phyloP scores from a whole-genome alignment of 768 basidiomycete genomes.

The Gelatoporia subvermispora region DNA sequence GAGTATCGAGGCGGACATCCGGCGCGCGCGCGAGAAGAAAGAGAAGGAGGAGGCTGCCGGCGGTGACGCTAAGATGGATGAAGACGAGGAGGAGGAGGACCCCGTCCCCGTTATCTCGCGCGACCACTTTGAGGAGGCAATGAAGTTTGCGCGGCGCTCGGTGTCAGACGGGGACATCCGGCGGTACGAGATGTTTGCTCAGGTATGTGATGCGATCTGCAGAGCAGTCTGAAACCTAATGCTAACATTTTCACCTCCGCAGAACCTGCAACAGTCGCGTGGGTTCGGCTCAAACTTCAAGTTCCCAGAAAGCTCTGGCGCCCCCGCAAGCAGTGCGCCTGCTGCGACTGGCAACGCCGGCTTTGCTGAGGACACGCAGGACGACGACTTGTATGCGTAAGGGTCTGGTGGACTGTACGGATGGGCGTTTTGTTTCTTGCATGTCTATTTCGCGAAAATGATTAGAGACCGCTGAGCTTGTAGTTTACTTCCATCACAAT shows the following conservation, averaged over 20 bases:
- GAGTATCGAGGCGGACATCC: conserved; percentile 90
- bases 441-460: conserved; percentile 9
- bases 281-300: conserved; percentile 95
- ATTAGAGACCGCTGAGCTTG: conserved; percentile 12
- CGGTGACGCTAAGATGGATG: conserved; percentile 68
- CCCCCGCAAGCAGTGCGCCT: conserved; percentile 26
- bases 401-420: background rate
- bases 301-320: conserved; percentile 77
- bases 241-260: background rate
- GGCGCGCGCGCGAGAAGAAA: conserved; percentile 68
- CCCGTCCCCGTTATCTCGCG: conserved; percentile 86
- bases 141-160: conserved; percentile 95
- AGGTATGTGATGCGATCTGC: conserved; percentile 41
- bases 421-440: background rate
- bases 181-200: conserved; percentile 97
- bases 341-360: conserved; percentile 61
- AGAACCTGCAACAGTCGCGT: conserved; percentile 89
- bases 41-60: conserved; percentile 73
- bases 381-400: conserved; percentile 89
- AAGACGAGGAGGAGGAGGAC: conserved; percentile 74
- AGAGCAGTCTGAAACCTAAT: background rate
- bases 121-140: conserved; percentile 98
- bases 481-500: conserved; percentile 14
- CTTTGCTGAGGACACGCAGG: conserved; percentile 80
- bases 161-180: conserved; percentile 96